Conservation (phyloP, 2,329 filamentous ascomycete species). For the Ophiostoma australiae region DNA sequence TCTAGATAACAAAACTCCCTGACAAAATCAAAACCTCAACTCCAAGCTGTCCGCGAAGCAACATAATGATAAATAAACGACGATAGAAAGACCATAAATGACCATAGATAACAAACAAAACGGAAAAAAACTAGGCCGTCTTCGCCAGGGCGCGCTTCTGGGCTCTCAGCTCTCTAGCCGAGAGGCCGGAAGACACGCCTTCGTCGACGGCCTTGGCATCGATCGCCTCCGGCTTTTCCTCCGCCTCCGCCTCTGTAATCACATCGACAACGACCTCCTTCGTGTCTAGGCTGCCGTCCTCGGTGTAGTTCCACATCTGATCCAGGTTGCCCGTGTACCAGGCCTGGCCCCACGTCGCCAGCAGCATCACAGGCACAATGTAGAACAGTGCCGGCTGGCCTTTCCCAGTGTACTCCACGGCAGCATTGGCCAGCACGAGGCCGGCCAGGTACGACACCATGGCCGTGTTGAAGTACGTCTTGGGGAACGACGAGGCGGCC, state of each 20-base stretch:
- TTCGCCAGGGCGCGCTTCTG: not conserved
- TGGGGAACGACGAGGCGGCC: conserved; percentile 58
- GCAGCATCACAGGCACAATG: conserved; percentile 79
- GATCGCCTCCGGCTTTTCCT: conserved; percentile 29
- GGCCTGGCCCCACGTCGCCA: conserved; percentile 70
- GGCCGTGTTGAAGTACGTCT: conserved; percentile 78
- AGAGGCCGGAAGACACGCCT: not conserved
- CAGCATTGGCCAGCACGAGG: conserved; percentile 69
- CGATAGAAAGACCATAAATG: no score
- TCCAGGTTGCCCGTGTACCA: conserved; percentile 62
- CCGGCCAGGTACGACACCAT: conserved; percentile 72
- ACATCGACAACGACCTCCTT: conserved; percentile 53
- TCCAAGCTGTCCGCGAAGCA: not conserved
- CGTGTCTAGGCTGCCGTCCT: conserved; percentile 58
- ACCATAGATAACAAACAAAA: not conserved
- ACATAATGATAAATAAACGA: not conserved
- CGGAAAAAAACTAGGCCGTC: not conserved
- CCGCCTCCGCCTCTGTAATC: conserved; percentile 38
- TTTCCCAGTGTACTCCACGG: conserved; percentile 72
- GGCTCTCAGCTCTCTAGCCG: not conserved
- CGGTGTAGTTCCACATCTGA: conserved; percentile 77
- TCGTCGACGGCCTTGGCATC: conserved; percentile 2
- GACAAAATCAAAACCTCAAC: not conserved
- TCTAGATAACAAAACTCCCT: not conserved
- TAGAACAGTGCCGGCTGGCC: conserved; percentile 90